Base-by-base conservation (phyloP, 345 rosid species). In the Gossypium rotundifolium region DNA sequence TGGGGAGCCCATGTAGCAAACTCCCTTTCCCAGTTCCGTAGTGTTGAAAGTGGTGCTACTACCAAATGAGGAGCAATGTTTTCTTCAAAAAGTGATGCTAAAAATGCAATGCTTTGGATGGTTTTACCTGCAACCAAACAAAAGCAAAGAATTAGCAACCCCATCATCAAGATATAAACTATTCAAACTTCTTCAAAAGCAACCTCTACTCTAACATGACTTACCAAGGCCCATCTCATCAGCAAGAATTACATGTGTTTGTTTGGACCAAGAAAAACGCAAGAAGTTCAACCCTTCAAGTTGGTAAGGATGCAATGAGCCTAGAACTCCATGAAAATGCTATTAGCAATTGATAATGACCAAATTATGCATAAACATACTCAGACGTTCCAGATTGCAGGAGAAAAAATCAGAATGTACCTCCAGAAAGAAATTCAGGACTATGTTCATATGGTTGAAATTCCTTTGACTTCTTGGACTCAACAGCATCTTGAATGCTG, bases 151-250 rank as follows among this genome's bases (percentile, higher is more conserved):
- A 72, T 40, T 58, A 7, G 66, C 22, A 61, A 59, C 10, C 44
- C 42, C 54, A 42, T 57, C 49, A 20, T 27, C 42, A 72, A 58
- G 40, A 25, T 42, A 72, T 13, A 72, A 57, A 40, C 33, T 44
- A 14, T 4, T 59, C 55, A 59, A 72, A 72, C 53, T 45, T 20
- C 75, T 72, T 44, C 57, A 27, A 46, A 67, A 40, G 38, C 29
- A 55, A 22, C 38, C 65, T 29, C 65, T 54, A 14, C n/a, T 71
- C 22, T 22, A 55, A 54, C 52, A 54, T 23, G n/a, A 44, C 45
- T 80, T 84, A 93, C 99, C 99, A 76, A 96, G 88, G 63, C 98
- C 99, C 99, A 96, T 96, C 79, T 96, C 99, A 88, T 96, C 99
- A 72, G 99, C 99, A 78, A 96, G 98, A 78, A 96, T 93, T 48